Base-by-base conservation (phyloP, 2,329 filamentous ascomycete genomes). In the Madurella mycetomatis region DNA sequence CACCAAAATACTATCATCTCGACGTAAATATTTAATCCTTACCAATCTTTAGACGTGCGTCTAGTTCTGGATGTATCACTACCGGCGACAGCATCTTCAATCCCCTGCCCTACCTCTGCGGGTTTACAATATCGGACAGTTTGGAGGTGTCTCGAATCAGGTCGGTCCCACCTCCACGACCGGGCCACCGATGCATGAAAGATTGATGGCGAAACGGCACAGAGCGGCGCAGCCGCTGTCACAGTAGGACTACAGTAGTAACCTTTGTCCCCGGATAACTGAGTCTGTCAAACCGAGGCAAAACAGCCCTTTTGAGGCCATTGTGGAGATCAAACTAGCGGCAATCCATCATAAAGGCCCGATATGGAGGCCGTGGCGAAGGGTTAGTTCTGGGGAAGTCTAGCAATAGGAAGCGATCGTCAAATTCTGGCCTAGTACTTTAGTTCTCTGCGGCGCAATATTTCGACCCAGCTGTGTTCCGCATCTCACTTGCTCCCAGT, bases 291-390 rank as follows among this genome's bases (percentile, higher is more conserved):
- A 39, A n/a, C 47, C 43, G 47, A 50, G 48, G 48, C 44, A 30
- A 41, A 41, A 40, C 41, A 41, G 54, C 30, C 49, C 12, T 9
- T 18, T 41, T 13, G 17, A 19, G 49, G 47, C 19, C 42, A 1
- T 13, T 11, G 11, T 5, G 46, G 39, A 25, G 41, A 53, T 56
- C 54, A 53, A 56, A 56, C 54, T 4, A 19, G 45, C 9, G 50
- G 17, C 49, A 50, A 41, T 47, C 49, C 39, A 8, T 11, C 47
- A n/a, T 9, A 9, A 13, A 5, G 39, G 12, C 37, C 42, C 11
- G 25, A 11, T 12, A n/a, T 40, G 41, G 16, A 4, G 40, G 32
- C 39, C 47, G 7, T 32, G 16, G 13, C 19, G 43, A 11, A 17
- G 49, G 16, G 16, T 39, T 43, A 47, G 9, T 25, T 34, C 13